Evolutionary conservation across 2,329 filamentous ascomycete genomes (phyloP), one percentile per base, ranked within the genome.

Genomic region (Fusarium pseudonygamai): DNA sequence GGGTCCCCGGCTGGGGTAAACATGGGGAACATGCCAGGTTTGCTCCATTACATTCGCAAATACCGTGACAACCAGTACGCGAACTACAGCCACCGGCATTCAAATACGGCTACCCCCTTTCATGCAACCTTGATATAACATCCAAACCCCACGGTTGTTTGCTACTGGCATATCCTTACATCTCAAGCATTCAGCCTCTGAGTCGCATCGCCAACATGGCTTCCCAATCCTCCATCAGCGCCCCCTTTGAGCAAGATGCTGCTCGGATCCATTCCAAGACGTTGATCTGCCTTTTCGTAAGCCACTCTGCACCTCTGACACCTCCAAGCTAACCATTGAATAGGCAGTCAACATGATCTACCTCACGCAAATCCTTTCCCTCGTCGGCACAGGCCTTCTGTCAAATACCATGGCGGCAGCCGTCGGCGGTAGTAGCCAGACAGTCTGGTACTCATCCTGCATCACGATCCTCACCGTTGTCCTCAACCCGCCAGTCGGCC

Each of bases 301-400:
- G 50, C 7, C 10, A 16, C 5, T 22, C 0, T n/a, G n/a, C 34
- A 22, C 34, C 11, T 22, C 14, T 26, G 8, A 3, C 3, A 22
- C 34, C 7, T 12, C 24, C 4, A 55, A 18, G 24, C 34, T 55
- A 14, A 55, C 10, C 24, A 55, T 5, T 6, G 6, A 11, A 7
- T 6, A 55, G 50, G 50, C 50, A 7, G 50, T 55, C 24, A 55
- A 55, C 34, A 39, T 55, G 6, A 40, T 55, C 22, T 55, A 55
- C 14, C 6, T 55, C 5, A 28, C 50, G 0, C 50, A 55, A 10
- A 6, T 55, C 24, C 20, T 55, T 0, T 55, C 50, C 13, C 50
- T 55, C 20, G 34, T 55, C 20, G 50, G 50, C 6, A 28, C 50
- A 18, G 50, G 50, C 8, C 34, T 55, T 15, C 4, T 55, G 15